Evolutionary conservation across 2,329 filamentous ascomycete genomes (phyloP), one percentile per base, ranked within the genome.

Genomic region (Trichophyton rubrum): DNA sequence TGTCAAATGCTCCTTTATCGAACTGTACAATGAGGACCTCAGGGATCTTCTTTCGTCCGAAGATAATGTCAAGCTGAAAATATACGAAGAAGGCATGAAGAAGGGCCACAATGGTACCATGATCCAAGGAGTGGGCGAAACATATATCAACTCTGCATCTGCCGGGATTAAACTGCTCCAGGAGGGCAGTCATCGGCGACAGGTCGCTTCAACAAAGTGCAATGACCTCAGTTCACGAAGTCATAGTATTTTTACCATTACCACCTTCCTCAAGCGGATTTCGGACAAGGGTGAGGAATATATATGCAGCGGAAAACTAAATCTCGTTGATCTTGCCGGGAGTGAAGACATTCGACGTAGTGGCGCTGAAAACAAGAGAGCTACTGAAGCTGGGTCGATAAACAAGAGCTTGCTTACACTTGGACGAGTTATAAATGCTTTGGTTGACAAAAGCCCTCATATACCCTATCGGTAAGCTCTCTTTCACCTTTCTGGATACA

Each of bases 171-270:
- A 89, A 74, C 81, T 96, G 64, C 82, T 99, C 53, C 89, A 93
- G 67, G 82, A 87, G 64, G 95, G 93, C 64, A 96, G 90, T 73
- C 81, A 93, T 75, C 95, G 91, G 74, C 87, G 93, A 57, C 93
- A 99, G 74, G 93, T 99, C n/a, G 95, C 93, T 4, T 90, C 95
- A 3, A 99, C 93, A n/a, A 97, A 97, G 74, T 99, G 93, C 82
- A 99, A 99, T 72, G 93, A 99, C 68, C 83, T 97, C 60, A 96
- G 91, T 74, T 96, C 91, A 68, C 85, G 93, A 72, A 96, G 91
- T 77, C 95, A 99, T 71, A 99, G 93, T 0, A 88, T 99, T 22
- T 99, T 99, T 70, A 97, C 93, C 6, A 89, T 99, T 62, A 96
- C 92, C 0, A 89, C 91, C 0, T 90, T 91, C 70, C 86, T 90